Evolutionary conservation across 345 rosid genomes (phyloP), one percentile per base, ranked within the genome.

Genomic region (Rhizophora mangle): DNA sequence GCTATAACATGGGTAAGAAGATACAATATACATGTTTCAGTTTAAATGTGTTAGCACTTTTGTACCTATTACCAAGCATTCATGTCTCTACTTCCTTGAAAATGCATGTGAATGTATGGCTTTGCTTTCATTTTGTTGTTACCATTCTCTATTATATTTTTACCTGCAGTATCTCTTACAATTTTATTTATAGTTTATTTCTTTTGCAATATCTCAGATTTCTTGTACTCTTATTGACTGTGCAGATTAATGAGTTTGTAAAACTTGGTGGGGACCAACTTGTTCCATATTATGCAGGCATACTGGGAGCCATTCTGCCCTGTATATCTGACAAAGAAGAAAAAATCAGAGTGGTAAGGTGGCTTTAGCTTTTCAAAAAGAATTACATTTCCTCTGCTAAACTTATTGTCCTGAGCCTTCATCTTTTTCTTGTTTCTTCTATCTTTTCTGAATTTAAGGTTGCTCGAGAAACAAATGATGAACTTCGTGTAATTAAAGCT

Each of bases 231-330:
- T 56, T 58, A 53, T 66, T 76, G 13, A 57, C 46, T 67, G 15
- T 76, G 70, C 89, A 96, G 99, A 90, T 96, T 74, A 92, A 89
- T 70, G 99, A 96, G 80, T 96, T 96, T 84, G 97, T 96, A 68
- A 96, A 92, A 88, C 98, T 96, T 65, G 99, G 99, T 24, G 98
- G 99, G 63, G 98, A 96, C 75, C 97, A 92, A 84, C 98, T 96
- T 59, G 87, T 96, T 76, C 95, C 87, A 70, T 87, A 96, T 79
- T 96, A 90, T 84, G 98, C 96, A 62, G 97, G 83, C 79, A 96
- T 96, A 67, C 78, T 96, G 70, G 99, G 99, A 71, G 98, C 99
- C 65, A 87, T 96, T 82, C 81, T 96, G 60, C 99, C 99, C 34
- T 90, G 98, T 75, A 96, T 96, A 75, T 90, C 99, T 60, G 99